Percentiles rank a stretch among this genome's conserved stretches.
Conservation (phyloP, 129 eudicot genomes). For the Kitagawia praeruptora region DNA sequence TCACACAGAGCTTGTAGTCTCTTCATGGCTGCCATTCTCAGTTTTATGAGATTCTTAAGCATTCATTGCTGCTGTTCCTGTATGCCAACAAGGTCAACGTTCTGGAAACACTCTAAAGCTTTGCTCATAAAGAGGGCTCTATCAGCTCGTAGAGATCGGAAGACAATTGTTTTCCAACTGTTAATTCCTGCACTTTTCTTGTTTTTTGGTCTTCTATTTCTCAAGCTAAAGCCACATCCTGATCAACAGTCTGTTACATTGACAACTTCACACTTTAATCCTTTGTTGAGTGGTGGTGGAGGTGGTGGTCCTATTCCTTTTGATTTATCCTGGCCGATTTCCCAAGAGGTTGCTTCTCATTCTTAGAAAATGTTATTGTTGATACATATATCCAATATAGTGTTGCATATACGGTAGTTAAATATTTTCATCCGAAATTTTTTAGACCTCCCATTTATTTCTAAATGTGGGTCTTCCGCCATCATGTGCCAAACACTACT, state of each 20-base stretch:
- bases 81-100: constrained; percentile 55
- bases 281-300: constrained; percentile 79
- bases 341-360: constrained; percentile 46
- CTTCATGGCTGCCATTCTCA: constrained; percentile 35
- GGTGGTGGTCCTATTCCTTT: constrained; percentile 99
- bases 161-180: constrained; percentile 81
- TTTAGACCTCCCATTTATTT: neutral
- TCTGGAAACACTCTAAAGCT: constrained; percentile 93
- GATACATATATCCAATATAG: neutral
- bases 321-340: constrained; percentile 62
- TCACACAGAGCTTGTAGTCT: constrained; percentile 44
- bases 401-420: neutral
- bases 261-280: constrained; percentile 90
- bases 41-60: constrained; percentile 47
- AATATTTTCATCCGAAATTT: neutral
- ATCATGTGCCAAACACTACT: constrained; percentile 7
- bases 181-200: constrained; percentile 84
- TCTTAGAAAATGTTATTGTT: neutral
- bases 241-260: constrained; percentile 75
- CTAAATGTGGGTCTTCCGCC: neutral
- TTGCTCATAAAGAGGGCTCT: constrained; percentile 76
- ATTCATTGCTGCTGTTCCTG: constrained; percentile 74
- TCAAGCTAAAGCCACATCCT: constrained; percentile 84
- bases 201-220: constrained; percentile 76
- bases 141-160: constrained; percentile 77